Evolutionary conservation across 2,329 filamentous ascomycete genomes (phyloP), one percentile per base, ranked within the genome.

Genomic region (Colletotrichum sp.): DNA sequence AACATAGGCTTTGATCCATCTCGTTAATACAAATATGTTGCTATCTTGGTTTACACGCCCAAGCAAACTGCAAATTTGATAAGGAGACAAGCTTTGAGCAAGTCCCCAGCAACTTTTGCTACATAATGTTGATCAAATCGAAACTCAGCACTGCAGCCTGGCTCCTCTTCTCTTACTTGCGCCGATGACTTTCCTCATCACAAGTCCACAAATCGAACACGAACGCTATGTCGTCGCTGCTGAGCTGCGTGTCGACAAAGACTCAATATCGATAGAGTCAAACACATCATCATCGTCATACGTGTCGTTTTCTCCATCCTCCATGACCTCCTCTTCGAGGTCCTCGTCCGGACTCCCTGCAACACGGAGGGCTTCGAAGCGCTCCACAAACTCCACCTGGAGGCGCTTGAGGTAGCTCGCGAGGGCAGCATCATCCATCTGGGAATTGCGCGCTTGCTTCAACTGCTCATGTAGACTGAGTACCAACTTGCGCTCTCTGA

Each of bases 391-490:
- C 70, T 98, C 95, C 65, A 90, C 90, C 81, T 96, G 95, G 15
- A 97, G 83, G 76, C 89, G 90, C 71, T 85, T 87, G 60, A 97
- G 83, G 89, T 95, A 96, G 60, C 85, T 87, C 24, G 87, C 85
- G 34, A 98, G 85, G 0, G 91, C 88, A 3, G 90, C 88, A 1
- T 93, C 91, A 36, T 93, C 88, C 88, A 96, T 93, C 0, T 87
- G 88, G 0, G 93, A 93, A 18, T 92, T 88, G 2, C 88, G 86
- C 1, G 94, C 93, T 75, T 97, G 94, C 15, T 90, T 82, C 30
- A 98, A 86, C 62, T 94, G 92, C 79, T 96, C 95, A 64, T 92
- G 90, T 15, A 98, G 84, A 36, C 92, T 92, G 9, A 97, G 86
- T 2, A 98, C 89, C 15, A 98, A 84, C 77, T 94, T 96, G 28